Evolutionary conservation across 2,329 filamentous ascomycete genomes (phyloP), one percentile per base, ranked within the genome.

Genomic region (Phialophora expanda): DNA sequence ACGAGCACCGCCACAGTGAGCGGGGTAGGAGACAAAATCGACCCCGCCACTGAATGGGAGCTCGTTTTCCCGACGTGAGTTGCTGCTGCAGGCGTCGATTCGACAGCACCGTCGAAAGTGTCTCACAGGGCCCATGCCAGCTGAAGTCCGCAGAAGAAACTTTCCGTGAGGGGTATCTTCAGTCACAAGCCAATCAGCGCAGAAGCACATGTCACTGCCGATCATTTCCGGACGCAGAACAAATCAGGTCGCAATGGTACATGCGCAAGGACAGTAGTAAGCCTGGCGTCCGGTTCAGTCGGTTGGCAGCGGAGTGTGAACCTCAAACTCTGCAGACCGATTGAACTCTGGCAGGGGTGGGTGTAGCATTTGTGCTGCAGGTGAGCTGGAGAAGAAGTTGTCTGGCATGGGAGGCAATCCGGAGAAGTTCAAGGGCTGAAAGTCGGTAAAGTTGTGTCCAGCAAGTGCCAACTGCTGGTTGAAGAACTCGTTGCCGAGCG

Each of bases 311-410:
- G 71, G 68, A 34, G 70, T 71, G 22, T 67, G 66, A 7, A 71
- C 70, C 34, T 73, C 71, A 46, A 73, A 73, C 2, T 73, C 71
- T n/a, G 70, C 68, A 20, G 64, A 56, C 26, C 68, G 62, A 30
- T 70, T 62, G 53, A 73, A 73, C 34, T 73, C 71, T 53, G 71
- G 71, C 20, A 73, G 61, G 14, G 71, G 70, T 26, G 70, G 71
- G 38, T 70, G 65, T 24, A 71, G 63, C 58, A 71, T 58, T 28
- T 55, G 53, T n/a, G 51, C 41, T 41, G 59, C 46, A n/a, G 38
- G 61, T 20, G 60, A 14, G 24, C 44, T 56, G 4, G 68, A 56
- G 48, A 71, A 71, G 59, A 69, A 70, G 50, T 59, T 58, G 53
- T 71, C 67, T 14, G 57, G 53, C 58, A 68, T 55, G 28, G 32